Evolutionary conservation across 2,329 filamentous ascomycete species (phyloP).

Genomic region (Aaosphaeria pasadenensis): DNA sequence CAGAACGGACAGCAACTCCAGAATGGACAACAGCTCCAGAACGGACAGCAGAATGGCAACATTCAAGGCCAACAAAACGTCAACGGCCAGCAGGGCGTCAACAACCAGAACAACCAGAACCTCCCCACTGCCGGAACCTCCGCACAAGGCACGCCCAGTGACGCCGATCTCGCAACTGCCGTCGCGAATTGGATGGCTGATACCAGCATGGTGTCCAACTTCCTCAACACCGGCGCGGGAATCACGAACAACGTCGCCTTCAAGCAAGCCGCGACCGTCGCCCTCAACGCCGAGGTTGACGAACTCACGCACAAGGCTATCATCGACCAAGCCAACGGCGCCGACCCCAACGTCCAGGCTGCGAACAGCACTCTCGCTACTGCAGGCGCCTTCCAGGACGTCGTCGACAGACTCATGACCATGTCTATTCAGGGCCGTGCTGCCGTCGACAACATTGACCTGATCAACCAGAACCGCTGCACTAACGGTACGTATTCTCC

Average conservation of each 20-base stretch:
- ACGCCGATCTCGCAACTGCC: slow-evolving; percentile 30
- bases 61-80: not conserved
- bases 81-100: not conserved
- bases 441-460: slow-evolving; percentile 29
- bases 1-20: not conserved
- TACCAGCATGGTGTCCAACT: slow-evolving; percentile 38
- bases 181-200: slow-evolving; percentile 37
- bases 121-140: slow-evolving; percentile 1
- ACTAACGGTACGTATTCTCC: slow-evolving; percentile 20
- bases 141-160: slow-evolving; percentile 15
- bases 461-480: slow-evolving; percentile 38
- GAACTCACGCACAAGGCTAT: slow-evolving; percentile 39
- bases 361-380: slow-evolving; percentile 37
- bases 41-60: not conserved
- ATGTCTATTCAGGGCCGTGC: slow-evolving; percentile 34
- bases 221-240: slow-evolving; percentile 30
- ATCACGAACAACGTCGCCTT: slow-evolving; percentile 34
- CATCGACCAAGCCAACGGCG: slow-evolving; percentile 27
- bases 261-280: slow-evolving; percentile 35
- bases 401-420: slow-evolving; percentile 36
- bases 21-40: slow-evolving; percentile 1
- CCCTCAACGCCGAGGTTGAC: slow-evolving; percentile 38
- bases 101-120: not conserved
- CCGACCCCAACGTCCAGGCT: slow-evolving; percentile 25
- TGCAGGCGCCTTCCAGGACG: slow-evolving; percentile 37